phyloP scores from a whole-genome alignment of 345 rosid genomes.

The Arabis alpina region DNA sequence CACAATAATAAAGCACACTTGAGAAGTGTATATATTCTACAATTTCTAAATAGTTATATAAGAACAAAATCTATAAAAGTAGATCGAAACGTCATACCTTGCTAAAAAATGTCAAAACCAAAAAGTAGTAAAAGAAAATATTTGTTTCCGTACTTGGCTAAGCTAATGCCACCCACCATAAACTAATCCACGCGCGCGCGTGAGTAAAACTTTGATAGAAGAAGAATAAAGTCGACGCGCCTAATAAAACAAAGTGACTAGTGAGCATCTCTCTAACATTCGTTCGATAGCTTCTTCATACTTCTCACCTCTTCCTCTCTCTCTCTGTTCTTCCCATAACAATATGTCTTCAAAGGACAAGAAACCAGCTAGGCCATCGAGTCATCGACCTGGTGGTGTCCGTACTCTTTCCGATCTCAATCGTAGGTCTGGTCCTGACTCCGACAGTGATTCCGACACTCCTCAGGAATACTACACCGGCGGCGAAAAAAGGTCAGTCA shows the following conservation, averaged over 20 bases:
- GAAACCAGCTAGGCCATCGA: constrained; percentile 68
- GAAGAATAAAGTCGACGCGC: constrained; percentile 16
- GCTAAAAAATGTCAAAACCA: constrained; percentile 23
- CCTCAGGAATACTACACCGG: constrained; percentile 97
- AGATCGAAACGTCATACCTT: constrained; percentile 19
- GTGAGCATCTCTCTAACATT: constrained; percentile 37
- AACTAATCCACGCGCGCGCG: constrained; percentile 10
- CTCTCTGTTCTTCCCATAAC: neutral
- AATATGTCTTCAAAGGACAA: constrained; percentile 78
- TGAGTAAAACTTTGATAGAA: neutral
- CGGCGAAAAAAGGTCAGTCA: constrained; percentile 91
- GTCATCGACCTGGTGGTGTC: constrained; percentile 64
- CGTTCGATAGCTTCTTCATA: constrained; percentile 25
- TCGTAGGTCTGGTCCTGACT: constrained; percentile 75
- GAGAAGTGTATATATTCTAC: no score
- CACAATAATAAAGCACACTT: no score
- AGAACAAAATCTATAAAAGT: neutral
- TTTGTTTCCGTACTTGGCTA: neutral
- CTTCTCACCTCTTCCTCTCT: neutral
- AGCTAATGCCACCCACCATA: no score
- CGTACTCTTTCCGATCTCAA: constrained; percentile 94
- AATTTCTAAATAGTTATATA: no score
- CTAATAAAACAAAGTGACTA: neutral
- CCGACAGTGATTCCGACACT: constrained; percentile 83
- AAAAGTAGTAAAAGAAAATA: constrained; percentile 18